Evolutionary conservation across 495 filamentous ascomycete genomes (phyloP), one percentile per base, ranked within the genome.

Genomic region (Aspergillus biplanus): DNA sequence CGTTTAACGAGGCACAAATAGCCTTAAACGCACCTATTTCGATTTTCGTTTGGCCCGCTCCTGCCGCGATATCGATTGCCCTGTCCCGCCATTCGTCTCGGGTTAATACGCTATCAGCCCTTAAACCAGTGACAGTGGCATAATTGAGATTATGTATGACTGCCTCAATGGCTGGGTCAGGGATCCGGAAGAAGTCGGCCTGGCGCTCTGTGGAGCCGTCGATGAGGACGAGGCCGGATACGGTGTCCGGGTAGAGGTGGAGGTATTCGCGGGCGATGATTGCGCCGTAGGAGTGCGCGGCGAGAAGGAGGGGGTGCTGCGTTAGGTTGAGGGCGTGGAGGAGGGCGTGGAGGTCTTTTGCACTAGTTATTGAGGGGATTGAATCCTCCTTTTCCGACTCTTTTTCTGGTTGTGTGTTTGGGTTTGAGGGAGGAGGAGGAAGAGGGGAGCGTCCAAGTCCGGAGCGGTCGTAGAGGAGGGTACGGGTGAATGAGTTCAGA

Each of bases 241-340:
- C 70, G 8, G 71, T 63, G 15, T 63, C 59, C 4, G 64, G 60
- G 33, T 74, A 67, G 0, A 75, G 59, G 39, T 82, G 74, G 16
- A 83, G 64, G 59, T 78, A 83, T 55, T 79, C 75, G 9, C 82
- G 75, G 18, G 80, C 80, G 48, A 86, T 71, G 42, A 82, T 77
- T 5, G 76, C 83, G 12, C 83, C 83, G 50, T 83, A 86, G 31
- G 80, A 83, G 65, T 86, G 83, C 11, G 71, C 82, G 7, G 81
- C 73, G 3, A 86, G 71, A 7, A 84, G 34, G 46, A 80, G 73
- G 4, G 80, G 83, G 67, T 72, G 2, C 6, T 48, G 4, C n/a
- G n/a, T n/a, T 68, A 60, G 13, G 56, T 33, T 21, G 55, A 65
- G 18, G 35, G 56, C 34, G 56, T 11, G 4, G 5, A 80, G 71